Evolutionary conservation across 2,329 filamentous ascomycete species (phyloP).

Genomic region (Geosmithia morbida): DNA sequence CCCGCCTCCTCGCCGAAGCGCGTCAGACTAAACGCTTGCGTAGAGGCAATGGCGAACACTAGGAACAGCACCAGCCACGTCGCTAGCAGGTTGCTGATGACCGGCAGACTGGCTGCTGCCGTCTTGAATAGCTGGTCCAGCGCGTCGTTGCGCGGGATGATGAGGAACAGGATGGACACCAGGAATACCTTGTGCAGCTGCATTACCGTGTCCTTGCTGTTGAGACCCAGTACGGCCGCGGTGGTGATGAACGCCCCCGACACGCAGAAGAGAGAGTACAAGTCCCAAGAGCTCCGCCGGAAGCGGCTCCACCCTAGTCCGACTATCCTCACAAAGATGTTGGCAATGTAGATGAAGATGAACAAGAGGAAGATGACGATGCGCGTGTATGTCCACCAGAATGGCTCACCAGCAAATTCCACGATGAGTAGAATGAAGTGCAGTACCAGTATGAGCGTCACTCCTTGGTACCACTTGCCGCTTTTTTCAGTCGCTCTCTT

Average conservation of each 20-base stretch:
- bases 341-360: slow-evolving; percentile 68
- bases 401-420: slow-evolving; percentile 69
- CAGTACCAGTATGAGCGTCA: slow-evolving; percentile 66
- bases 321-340: slow-evolving; percentile 70
- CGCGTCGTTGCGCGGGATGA: slow-evolving; percentile 93
- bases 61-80: slow-evolving; percentile 97
- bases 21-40: slow-evolving; percentile 89
- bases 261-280: slow-evolving; percentile 73
- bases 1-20: slow-evolving; percentile 63
- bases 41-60: slow-evolving; percentile 91
- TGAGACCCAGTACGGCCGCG: slow-evolving; percentile 59
- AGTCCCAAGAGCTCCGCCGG: slow-evolving; percentile 84
- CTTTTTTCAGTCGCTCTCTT: slow-evolving; percentile 87
- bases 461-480: slow-evolving; percentile 75
- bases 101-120: slow-evolving; percentile 79
- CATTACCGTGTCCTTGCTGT: slow-evolving; percentile 37
- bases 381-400: slow-evolving; percentile 55
- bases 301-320: slow-evolving; percentile 90
- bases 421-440: slow-evolving; percentile 73
- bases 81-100: slow-evolving; percentile 81
- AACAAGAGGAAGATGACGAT: slow-evolving; percentile 69
- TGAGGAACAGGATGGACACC: slow-evolving; percentile 73
- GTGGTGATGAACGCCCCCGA: slow-evolving; percentile 66
- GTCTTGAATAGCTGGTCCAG: slow-evolving; percentile 98
- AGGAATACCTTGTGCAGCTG: slow-evolving; percentile 90